Conservation (phyloP, 140 eudicot genomes). For the Anethum foeniculum region DNA sequence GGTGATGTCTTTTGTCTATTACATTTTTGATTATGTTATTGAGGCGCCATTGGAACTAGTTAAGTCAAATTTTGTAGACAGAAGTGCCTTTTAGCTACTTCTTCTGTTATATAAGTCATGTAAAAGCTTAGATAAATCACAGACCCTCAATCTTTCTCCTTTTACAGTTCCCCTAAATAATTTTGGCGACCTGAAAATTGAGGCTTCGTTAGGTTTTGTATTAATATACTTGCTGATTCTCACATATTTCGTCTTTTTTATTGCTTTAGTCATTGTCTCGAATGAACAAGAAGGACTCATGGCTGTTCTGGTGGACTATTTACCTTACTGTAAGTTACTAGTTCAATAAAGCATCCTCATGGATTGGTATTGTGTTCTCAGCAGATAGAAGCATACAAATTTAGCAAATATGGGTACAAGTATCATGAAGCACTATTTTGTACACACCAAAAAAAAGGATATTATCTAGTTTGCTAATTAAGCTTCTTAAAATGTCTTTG, state of each 20-base stretch:
- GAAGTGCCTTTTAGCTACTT: neutral
- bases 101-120: neutral
- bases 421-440: neutral
- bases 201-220: neutral
- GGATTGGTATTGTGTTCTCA: neutral
- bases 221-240: neutral
- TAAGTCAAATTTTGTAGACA: neutral
- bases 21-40: neutral
- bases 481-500: neutral
- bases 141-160: neutral
- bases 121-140: no score
- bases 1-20: conserved; percentile 14
- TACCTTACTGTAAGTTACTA: conserved; percentile 74
- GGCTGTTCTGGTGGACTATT: conserved; percentile 98
- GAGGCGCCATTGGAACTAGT: neutral
- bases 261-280: conserved; percentile 72
- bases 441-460: neutral
- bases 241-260: neutral
- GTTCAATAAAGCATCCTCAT: conserved; percentile 4
- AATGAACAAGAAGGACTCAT: conserved; percentile 95
- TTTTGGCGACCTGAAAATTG: neutral
- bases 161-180: neutral
- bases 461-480: neutral
- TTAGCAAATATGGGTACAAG: neutral
- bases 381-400: neutral